These are phyloP conservation scores for Fusarium anthophilum DNA, from an alignment of 2,329 filamentous ascomycete species.

Conservation along the genomic window DNA sequence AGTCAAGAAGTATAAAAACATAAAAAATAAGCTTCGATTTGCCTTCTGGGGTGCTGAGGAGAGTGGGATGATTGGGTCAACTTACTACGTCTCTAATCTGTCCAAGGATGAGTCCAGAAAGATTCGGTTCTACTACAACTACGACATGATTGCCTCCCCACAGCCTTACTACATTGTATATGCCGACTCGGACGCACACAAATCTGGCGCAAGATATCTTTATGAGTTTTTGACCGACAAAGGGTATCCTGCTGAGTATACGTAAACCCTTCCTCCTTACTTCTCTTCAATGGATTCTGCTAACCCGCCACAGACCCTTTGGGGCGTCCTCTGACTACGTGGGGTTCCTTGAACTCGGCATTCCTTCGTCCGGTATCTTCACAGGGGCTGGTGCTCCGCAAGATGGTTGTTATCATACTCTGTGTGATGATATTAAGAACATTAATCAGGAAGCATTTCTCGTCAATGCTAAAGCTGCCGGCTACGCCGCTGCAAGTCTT, in stretches of 20 bases:
- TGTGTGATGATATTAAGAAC: conserved; percentile 52
- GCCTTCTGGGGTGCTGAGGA: conserved; percentile 55
- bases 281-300: background rate
- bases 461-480: conserved; percentile 56
- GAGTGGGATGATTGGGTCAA: conserved; percentile 53
- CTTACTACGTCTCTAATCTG: conserved; percentile 50
- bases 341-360: conserved; percentile 50
- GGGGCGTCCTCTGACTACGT: conserved; percentile 51
- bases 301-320: conserved; percentile 42
- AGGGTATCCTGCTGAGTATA: conserved; percentile 43
- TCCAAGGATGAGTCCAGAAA: conserved; percentile 54
- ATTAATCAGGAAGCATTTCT: conserved; percentile 51
- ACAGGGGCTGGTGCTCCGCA: conserved; percentile 48
- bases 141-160: conserved; percentile 71
- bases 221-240: conserved; percentile 45
- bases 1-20: conserved; percentile 47
- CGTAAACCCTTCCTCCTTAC: background rate
- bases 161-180: conserved; percentile 52
- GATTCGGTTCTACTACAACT: conserved; percentile 74
- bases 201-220: conserved; percentile 46
- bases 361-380: conserved; percentile 51
- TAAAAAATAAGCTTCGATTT: conserved; percentile 53
- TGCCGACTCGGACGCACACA: conserved; percentile 50
- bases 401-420: conserved; percentile 51
- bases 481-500: conserved; percentile 56